A percentile compares a stretch with the other conserved stretches of the same genome.
These are phyloP conservation scores for Paecilomyces niveus DNA, from an alignment of 2,329 filamentous ascomycete genomes.

Conservation along the genomic window DNA sequence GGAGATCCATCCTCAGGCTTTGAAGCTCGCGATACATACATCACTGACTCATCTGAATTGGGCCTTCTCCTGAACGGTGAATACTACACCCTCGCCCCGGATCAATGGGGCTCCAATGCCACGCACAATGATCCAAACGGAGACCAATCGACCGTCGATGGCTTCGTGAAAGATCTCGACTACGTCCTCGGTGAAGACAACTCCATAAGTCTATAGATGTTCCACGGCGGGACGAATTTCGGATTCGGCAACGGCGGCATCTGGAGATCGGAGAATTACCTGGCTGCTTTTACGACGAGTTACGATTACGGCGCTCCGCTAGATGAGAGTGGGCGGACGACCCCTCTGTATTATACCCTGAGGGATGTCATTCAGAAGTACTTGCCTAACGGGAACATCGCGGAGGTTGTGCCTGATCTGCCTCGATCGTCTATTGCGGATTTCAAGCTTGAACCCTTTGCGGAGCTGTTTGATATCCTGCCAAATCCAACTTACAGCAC, in stretches of 20 bases:
- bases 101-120: slow-evolving; percentile 38
- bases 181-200: slow-evolving; percentile 32
- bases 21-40: slow-evolving; percentile 34
- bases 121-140: slow-evolving; percentile 20
- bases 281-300: slow-evolving; percentile 38
- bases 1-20: slow-evolving; percentile 38
- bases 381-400: background rate
- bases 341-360: slow-evolving; percentile 37
- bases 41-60: slow-evolving; percentile 26
- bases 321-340: slow-evolving; percentile 44
- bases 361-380: slow-evolving; percentile 2
- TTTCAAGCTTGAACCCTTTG: slow-evolving; percentile 1
- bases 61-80: slow-evolving; percentile 38
- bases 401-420: background rate
- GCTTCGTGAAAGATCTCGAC: slow-evolving; percentile 23
- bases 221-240: slow-evolving; percentile 48
- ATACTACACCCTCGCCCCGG: slow-evolving; percentile 41
- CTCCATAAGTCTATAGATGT: slow-evolving; percentile 47
- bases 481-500: slow-evolving; percentile 11
- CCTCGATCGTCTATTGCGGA: background rate
- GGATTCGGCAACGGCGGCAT: slow-evolving; percentile 43
- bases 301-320: slow-evolving; percentile 48
- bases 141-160: slow-evolving; percentile 1
- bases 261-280: slow-evolving; percentile 29
- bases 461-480: slow-evolving; percentile 1